Evolutionary conservation across 441 rosid species (phyloP).

Genomic region (Euphorbia celastroides): DNA sequence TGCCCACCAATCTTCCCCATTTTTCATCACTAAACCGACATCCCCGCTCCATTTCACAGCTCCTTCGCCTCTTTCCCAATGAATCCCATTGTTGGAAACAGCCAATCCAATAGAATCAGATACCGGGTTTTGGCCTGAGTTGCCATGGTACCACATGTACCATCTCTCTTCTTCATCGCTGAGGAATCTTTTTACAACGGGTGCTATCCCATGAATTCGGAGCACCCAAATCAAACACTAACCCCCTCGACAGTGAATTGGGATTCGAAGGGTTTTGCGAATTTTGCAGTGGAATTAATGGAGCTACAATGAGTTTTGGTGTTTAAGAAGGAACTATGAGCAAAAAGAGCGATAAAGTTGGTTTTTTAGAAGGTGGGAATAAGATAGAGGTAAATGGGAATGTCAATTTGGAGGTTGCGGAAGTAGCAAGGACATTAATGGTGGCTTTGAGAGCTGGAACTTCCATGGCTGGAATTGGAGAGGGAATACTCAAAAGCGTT

Average conservation of each 20-base stretch:
- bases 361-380: conserved; percentile 19
- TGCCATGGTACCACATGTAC: conserved; percentile 86
- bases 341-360: conserved; percentile 21
- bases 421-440: conserved; percentile 19
- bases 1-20: conserved; percentile 73
- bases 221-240: conserved; percentile 47
- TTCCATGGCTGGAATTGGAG: conserved; percentile 35
- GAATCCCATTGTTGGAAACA: conserved; percentile 68
- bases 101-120: conserved; percentile 62
- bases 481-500: conserved; percentile 4
- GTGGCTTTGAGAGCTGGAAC: conserved; percentile 17
- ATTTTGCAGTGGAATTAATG: conserved; percentile 23
- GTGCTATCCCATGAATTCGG: conserved; percentile 46
- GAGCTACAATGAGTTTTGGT: conserved; percentile 32
- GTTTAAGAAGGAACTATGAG: conserved; percentile 18
- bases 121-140: conserved; percentile 25
- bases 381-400: conserved; percentile 20
- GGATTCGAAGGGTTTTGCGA: conserved; percentile 13
- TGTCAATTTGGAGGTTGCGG: conserved; percentile 15
- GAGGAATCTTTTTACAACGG: conserved; percentile 67
- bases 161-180: conserved; percentile 81
- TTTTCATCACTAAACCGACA: conserved; percentile 62
- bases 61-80: conserved; percentile 59
- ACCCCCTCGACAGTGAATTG: conserved; percentile 31
- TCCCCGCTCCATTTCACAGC: conserved; percentile 38